phyloP scores from a whole-genome alignment of 768 basidiomycete species.

The Mycena belliarum region DNA sequence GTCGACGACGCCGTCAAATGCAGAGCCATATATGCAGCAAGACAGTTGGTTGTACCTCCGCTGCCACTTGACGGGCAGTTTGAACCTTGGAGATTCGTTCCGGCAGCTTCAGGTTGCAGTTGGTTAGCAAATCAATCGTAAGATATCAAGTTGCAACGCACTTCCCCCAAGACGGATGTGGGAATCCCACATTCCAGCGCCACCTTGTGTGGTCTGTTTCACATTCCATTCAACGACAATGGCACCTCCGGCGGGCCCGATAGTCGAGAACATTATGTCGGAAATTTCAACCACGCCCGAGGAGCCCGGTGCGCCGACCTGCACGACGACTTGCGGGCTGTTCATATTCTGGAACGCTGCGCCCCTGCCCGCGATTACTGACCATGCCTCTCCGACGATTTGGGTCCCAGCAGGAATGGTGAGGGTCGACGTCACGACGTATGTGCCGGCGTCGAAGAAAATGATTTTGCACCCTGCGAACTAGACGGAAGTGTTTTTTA shows the following conservation, averaged over 20 bases:
- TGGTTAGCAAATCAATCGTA: no score
- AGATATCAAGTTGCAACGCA: slow-evolving; percentile 14
- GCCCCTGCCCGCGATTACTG: slow-evolving; percentile 54
- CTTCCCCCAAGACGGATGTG: slow-evolving; percentile 52
- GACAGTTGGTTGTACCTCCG: slow-evolving; percentile 48
- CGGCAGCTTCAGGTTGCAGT: slow-evolving; percentile 38
- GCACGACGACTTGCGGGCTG: slow-evolving; percentile 49
- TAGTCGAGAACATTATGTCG: slow-evolving; percentile 63
- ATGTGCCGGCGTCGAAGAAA: slow-evolving; percentile 75
- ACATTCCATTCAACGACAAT: slow-evolving; percentile 74
- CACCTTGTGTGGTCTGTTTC: slow-evolving; percentile 54
- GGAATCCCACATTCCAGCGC: slow-evolving; percentile 61
- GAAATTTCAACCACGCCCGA: slow-evolving; percentile 59
- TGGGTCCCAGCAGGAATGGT: slow-evolving; percentile 59
- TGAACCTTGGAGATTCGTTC: slow-evolving; percentile 51
- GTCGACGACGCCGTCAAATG: slow-evolving; percentile 57
- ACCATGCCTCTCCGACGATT: slow-evolving; percentile 64
- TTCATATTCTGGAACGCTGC: slow-evolving; percentile 44
- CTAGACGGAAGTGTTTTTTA: slow-evolving; percentile 35
- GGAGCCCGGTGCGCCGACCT: slow-evolving; percentile 51
- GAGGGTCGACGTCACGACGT: slow-evolving; percentile 55
- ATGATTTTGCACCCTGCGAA: slow-evolving; percentile 76
- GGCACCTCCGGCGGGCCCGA: slow-evolving; percentile 56
- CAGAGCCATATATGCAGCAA: slow-evolving; percentile 64
- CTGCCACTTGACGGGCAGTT: slow-evolving; percentile 49